Evolutionary conservation across 139 green algal genomes (phyloP).

Genomic region (Asterochloris erici): DNA sequence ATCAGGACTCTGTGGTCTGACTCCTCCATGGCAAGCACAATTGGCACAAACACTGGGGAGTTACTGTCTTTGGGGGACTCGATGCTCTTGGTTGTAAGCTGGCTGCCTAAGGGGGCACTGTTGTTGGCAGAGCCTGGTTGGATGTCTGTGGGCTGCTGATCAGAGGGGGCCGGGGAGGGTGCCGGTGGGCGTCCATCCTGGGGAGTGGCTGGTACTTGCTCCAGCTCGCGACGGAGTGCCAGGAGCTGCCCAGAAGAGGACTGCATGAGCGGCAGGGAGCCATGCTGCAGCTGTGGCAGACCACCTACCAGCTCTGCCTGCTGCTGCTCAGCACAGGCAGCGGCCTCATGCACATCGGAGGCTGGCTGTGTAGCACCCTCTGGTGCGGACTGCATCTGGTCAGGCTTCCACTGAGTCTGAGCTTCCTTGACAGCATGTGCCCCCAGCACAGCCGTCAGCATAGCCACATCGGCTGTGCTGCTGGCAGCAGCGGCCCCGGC

Average conservation of each 20-base stretch:
- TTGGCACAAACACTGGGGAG: constrained; percentile 61
- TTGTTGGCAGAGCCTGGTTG: too few relatives aligned
- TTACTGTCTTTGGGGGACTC: background rate
- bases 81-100: background rate
- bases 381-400: background rate
- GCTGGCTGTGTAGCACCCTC: background rate
- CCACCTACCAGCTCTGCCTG: background rate
- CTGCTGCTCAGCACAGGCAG: background rate
- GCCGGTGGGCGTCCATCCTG: too few relatives aligned
- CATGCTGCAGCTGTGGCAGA: background rate
- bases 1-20: constrained; percentile 49
- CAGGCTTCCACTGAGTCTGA: background rate
- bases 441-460: background rate
- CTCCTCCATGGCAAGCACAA: constrained; percentile 54
- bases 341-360: background rate
- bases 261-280: too few relatives aligned
- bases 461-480: background rate
- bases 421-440: background rate
- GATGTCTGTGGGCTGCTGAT: background rate
- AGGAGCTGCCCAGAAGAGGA: too few relatives aligned
- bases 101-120: background rate
- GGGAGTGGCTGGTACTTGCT: too few relatives aligned
- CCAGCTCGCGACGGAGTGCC: too few relatives aligned
- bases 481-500: background rate
- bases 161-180: background rate